phyloP scores from a whole-genome alignment of 2,329 filamentous ascomycete genomes.

The Trichothecium roseum region DNA sequence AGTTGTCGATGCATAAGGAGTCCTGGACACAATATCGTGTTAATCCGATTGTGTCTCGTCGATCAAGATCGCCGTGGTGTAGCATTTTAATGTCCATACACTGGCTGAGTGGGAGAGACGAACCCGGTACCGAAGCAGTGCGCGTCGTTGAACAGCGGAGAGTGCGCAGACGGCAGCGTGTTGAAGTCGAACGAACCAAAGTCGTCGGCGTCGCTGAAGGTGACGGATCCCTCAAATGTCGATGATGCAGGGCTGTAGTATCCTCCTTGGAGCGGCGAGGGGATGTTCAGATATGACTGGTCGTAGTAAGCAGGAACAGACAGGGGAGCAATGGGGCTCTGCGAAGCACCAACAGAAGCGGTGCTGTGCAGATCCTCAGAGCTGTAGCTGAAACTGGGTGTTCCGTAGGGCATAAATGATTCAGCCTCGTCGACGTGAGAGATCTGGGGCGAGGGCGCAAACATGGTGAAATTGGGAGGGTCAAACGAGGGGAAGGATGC shows the following conservation, averaged over 20 bases:
- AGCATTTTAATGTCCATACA: constrained; percentile 43
- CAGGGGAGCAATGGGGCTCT: constrained; percentile 42
- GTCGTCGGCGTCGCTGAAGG: constrained; percentile 54
- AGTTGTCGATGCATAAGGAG: constrained; percentile 24
- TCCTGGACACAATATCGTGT: constrained; percentile 24
- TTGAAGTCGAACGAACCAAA: constrained; percentile 37
- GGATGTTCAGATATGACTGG: constrained; percentile 51
- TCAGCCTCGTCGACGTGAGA: constrained; percentile 12
- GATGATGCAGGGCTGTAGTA: constrained; percentile 54
- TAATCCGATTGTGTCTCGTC: constrained; percentile 39
- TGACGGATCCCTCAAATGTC: constrained; percentile 50
- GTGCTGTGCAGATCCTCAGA: constrained; percentile 49
- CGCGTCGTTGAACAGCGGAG: constrained; percentile 33
- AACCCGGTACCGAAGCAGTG: constrained; percentile 41
- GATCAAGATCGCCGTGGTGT: constrained; percentile 27
- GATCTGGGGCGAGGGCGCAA: constrained; percentile 32
- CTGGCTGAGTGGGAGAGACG: constrained; percentile 51
- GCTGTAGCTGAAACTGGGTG: constrained; percentile 53
- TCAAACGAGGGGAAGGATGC: constrained; percentile 52
- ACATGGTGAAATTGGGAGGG: constrained; percentile 41
- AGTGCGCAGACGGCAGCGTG: constrained; percentile 31
- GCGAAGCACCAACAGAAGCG: constrained; percentile 33
- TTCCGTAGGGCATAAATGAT: constrained; percentile 43
- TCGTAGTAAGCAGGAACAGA: constrained; percentile 37
- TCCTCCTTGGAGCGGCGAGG: constrained; percentile 48